These are phyloP conservation scores for Curvularia sp. DNA, from an alignment of 2,329 filamentous ascomycete species.

Conservation along the genomic window DNA sequence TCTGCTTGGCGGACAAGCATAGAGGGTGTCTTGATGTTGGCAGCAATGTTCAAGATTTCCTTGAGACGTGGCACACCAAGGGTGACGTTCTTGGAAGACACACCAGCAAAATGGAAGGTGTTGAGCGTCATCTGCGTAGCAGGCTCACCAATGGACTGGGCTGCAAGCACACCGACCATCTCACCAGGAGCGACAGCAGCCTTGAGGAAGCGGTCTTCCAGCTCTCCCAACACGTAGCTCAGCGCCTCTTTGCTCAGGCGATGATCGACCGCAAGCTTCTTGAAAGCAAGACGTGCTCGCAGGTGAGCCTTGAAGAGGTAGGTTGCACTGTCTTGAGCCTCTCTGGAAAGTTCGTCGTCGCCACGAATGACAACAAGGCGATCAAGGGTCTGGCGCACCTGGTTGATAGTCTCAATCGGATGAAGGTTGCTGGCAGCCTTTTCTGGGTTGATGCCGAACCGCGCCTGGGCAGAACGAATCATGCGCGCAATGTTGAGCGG, in stretches of 20 bases:
- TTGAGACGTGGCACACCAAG: conserved; percentile 98
- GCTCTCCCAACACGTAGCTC: conserved; percentile 87
- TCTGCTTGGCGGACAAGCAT: conserved; percentile 89
- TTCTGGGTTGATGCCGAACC: conserved; percentile 83
- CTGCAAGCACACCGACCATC: conserved; percentile 97
- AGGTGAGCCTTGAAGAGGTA: conserved; percentile 91
- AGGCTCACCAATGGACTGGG: conserved; percentile 97
- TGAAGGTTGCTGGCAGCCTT: conserved; percentile 86
- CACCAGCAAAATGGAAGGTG: conserved; percentile 99
- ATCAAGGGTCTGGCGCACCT: conserved; percentile 75
- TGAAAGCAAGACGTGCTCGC: conserved; percentile 89
- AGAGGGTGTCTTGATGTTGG: conserved; percentile 97
- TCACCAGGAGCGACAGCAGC: conserved; percentile 90
- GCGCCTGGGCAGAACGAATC: conserved; percentile 85
- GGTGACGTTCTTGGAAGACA: conserved; percentile 99
- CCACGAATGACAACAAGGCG: conserved; percentile 87
- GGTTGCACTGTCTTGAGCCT: conserved; percentile 88
- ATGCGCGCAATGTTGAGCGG: conserved; percentile 92
- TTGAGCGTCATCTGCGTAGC: conserved; percentile 99
- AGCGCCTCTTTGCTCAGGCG: conserved; percentile 90
- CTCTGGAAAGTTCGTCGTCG: conserved; percentile 77
- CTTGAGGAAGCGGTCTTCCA: conserved; percentile 86
- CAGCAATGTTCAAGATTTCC: conserved; percentile 97
- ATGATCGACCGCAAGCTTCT: conserved; percentile 85
- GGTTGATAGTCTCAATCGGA: conserved; percentile 83